Evolutionary conservation across 805 yeast genomes (phyloP).

Genomic region (Teunomyces kruisii): DNA sequence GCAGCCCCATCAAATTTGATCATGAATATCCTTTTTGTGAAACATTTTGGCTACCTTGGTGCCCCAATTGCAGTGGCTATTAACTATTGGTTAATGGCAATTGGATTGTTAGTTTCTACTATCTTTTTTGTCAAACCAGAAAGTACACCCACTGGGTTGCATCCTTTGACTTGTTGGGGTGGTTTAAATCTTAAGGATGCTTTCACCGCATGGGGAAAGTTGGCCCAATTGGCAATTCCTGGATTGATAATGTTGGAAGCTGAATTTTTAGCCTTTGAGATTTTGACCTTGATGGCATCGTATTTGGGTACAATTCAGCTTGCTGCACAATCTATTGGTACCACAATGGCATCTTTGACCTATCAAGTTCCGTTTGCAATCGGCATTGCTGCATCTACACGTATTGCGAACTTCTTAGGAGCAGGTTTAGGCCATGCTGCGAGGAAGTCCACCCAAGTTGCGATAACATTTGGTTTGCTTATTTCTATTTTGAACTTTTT

Average conservation of each 20-base stretch:
- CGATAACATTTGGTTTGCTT: slow-evolving; percentile 35
- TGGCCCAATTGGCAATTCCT: slow-evolving; percentile 49
- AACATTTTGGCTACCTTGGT: slow-evolving; percentile 51
- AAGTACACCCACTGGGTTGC: slow-evolving; percentile 46
- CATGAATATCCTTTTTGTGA: slow-evolving; percentile 48
- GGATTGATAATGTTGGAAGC: slow-evolving; percentile 61
- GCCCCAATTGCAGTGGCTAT: slow-evolving; percentile 61
- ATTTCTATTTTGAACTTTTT: slow-evolving; percentile 34
- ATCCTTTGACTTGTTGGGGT: slow-evolving; percentile 50
- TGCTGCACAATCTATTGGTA: slow-evolving; percentile 52
- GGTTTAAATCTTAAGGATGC: slow-evolving; percentile 42
- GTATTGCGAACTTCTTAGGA: slow-evolving; percentile 58
- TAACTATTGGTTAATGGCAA: slow-evolving; percentile 57
- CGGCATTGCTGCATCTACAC: slow-evolving; percentile 57
- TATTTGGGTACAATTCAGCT: slow-evolving; percentile 52
- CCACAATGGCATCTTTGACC: slow-evolving; percentile 42
- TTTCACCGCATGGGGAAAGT: slow-evolving; percentile 46
- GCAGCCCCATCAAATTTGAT: slow-evolving; percentile 55
- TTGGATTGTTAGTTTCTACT: slow-evolving; percentile 41
- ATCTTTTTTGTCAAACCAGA: slow-evolving; percentile 34
- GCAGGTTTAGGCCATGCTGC: slow-evolving; percentile 41
- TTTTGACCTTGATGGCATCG: slow-evolving; percentile 54
- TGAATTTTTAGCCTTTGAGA: slow-evolving; percentile 59
- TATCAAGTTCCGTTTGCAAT: slow-evolving; percentile 60
- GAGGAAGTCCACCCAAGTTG: slow-evolving; percentile 34